Base-by-base conservation (phyloP, 116 monocot species). In the Posidonia oceanica region DNA sequence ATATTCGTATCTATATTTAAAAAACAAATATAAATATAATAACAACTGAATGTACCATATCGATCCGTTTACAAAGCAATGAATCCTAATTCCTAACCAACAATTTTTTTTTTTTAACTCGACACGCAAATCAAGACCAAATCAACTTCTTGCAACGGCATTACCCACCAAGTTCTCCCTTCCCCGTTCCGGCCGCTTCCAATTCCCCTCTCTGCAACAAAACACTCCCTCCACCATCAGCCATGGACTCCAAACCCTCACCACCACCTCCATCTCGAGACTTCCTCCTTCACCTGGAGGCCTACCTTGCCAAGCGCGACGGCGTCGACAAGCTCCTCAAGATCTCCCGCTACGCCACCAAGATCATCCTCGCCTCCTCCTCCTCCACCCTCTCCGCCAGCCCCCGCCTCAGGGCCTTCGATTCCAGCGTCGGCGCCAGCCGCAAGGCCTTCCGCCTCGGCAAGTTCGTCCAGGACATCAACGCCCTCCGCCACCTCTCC, bases 261-360 rank as follows among this genome's bases (percentile, higher is more conserved):
- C 8, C 48, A 42, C 8, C 48, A 2, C 12, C 39, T 8, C 8
- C 48, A 2, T 48, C 39, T 8, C 42, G 80, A 14, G 89, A 89
- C 83, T 83, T 89, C 76, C 83, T 89, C 61, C 72, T 81, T 67
- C 89, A 89, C 80, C 83, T 89, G 29, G 89, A 89, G 60, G 78
- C 89, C 40, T 89, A 83, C 81, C 85, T 89, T 52, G 73, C 81
- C 36, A 73, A 76, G 52, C 83, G 89, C 54, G 85, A 89, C 71
- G 89, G 89, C 72, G 81, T 89, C 39, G 85, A 89, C 76, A 89
- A 89, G 76, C 80, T 89, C 64, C 83, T 89, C 74, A 89, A 89
- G 72, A 85, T 89, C 74, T 71, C 79, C 66, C 80, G 83, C 59
- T 89, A 85, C 72, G 77, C 83, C 55, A 74, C 83, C 38, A 85